These are phyloP conservation scores for Ceratocystis smalleyi DNA, from an alignment of 2,329 filamentous ascomycete genomes.

Conservation along the genomic window DNA sequence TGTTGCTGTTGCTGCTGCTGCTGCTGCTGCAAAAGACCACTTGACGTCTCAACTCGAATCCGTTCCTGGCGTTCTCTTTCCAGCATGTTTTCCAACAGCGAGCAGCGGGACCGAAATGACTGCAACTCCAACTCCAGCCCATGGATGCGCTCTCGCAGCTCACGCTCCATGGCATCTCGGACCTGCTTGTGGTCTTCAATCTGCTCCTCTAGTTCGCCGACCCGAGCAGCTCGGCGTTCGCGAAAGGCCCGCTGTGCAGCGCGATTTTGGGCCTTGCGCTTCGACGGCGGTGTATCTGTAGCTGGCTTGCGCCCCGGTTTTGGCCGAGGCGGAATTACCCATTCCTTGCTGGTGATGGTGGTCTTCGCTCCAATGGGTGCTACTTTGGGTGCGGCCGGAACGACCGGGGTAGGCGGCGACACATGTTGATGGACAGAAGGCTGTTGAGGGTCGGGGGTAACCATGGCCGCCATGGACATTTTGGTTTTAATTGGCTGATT, in stretches of 20 bases:
- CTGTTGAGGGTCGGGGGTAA: conserved; percentile 26
- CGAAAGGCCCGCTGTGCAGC: conserved; percentile 83
- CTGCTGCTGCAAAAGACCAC: conserved; percentile 24
- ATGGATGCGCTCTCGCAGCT: conserved; percentile 40
- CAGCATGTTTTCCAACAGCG: conserved; percentile 47
- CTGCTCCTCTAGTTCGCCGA: conserved; percentile 58
- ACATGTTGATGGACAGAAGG: conserved; percentile 16
- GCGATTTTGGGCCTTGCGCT: conserved; percentile 87
- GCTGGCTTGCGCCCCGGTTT: conserved; percentile 89
- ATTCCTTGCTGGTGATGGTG: conserved; percentile 65
- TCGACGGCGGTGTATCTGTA: conserved; percentile 81
- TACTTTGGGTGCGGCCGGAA: not conserved
- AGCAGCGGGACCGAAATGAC: conserved; percentile 46
- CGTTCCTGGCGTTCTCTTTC: conserved; percentile 40
- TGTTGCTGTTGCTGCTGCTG: conserved; percentile 18
- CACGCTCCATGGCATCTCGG: conserved; percentile 41
- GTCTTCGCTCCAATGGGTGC: conserved; percentile 28
- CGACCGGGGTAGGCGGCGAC: conserved; percentile 5
- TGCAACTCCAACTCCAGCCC: conserved; percentile 51
- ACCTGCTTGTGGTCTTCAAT: conserved; percentile 45
- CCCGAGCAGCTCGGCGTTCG: conserved; percentile 69
- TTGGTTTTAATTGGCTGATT: conserved; percentile 20
- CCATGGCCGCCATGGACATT: conserved; percentile 34
- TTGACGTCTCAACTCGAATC: conserved; percentile 29
- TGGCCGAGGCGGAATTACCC: conserved; percentile 68